These are phyloP conservation scores for Metarhizium brunneum DNA, from an alignment of 2,329 filamentous ascomycete species.

Conservation along the genomic window DNA sequence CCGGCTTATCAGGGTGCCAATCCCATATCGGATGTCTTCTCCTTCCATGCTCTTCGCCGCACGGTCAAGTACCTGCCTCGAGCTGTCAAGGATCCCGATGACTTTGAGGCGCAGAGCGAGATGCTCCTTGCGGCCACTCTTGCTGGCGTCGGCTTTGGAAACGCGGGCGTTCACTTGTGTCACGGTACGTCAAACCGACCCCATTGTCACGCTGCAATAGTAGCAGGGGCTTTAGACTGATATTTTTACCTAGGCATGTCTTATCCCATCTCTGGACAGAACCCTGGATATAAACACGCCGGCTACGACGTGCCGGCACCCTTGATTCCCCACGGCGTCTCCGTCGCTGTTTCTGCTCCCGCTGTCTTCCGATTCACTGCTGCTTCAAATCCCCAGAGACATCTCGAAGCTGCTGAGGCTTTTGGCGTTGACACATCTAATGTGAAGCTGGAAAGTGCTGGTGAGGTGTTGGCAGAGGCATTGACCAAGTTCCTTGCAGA, in stretches of 20 bases:
- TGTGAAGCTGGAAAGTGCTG: slow-evolving; percentile 82
- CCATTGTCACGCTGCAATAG: not conserved
- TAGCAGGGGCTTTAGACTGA: not conserved
- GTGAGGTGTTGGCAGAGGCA: slow-evolving; percentile 78
- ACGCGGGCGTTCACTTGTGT: slow-evolving; percentile 83
- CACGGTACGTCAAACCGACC: slow-evolving; percentile 35
- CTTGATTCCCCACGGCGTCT: slow-evolving; percentile 93
- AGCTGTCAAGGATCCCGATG: slow-evolving; percentile 78
- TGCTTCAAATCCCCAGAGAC: slow-evolving; percentile 83
- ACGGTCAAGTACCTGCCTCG: slow-evolving; percentile 91
- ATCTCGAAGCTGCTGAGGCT: slow-evolving; percentile 77
- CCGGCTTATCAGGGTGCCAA: slow-evolving; percentile 97
- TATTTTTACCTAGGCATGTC: slow-evolving; percentile 60
- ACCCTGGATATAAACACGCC: slow-evolving; percentile 75
- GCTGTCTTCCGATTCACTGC: slow-evolving; percentile 92
- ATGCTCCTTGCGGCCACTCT: slow-evolving; percentile 94
- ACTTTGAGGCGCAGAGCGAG: slow-evolving; percentile 84
- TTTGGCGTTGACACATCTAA: slow-evolving; percentile 87
- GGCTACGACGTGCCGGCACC: slow-evolving; percentile 72
- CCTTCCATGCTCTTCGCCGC: slow-evolving; percentile 68
- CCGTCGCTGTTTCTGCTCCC: slow-evolving; percentile 85
- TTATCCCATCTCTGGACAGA: slow-evolving; percentile 93
- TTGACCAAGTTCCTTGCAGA: slow-evolving; percentile 70
- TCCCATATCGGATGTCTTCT: slow-evolving; percentile 96
- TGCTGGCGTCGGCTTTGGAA: slow-evolving; percentile 93